Conservation (phyloP, 306 rosid species). For the Lagenaria siceraria region DNA sequence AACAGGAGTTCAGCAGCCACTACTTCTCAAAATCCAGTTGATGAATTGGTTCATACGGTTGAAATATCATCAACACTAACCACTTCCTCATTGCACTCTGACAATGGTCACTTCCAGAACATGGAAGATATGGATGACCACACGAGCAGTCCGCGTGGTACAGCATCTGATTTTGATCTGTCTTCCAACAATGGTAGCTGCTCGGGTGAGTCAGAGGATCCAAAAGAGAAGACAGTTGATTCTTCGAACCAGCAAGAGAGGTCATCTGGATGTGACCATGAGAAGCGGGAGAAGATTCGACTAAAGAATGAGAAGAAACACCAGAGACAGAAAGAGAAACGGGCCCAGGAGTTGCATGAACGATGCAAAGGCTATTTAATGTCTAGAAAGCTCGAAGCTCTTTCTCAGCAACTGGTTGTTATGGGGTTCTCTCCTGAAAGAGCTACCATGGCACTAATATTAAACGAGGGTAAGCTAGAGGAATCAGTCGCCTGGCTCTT, state of each 20-base stretch:
- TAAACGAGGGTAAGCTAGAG: constrained; percentile 86
- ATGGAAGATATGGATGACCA: constrained; percentile 91
- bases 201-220: constrained; percentile 98
- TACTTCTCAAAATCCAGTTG: constrained; percentile 73
- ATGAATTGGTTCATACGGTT: constrained; percentile 71
- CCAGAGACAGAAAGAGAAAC: constrained; percentile 93
- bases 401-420: constrained; percentile 72
- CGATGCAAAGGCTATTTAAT: constrained; percentile 76
- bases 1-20: constrained; percentile 68
- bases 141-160: constrained; percentile 41
- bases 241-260: constrained; percentile 38
- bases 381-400: constrained; percentile 89
- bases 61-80: constrained; percentile 49
- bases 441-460: constrained; percentile 81
- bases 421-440: constrained; percentile 89
- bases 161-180: constrained; percentile 78
- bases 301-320: constrained; percentile 92
- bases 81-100: constrained; percentile 38
- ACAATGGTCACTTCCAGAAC: constrained; percentile 73
- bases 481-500: constrained; percentile 82
- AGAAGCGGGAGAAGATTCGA: constrained; percentile 89
- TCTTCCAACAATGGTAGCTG: constrained; percentile 95
- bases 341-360: constrained; percentile 95
- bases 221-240: constrained; percentile 61
- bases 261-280: constrained; percentile 82